Evolutionary conservation across 176 grass and related monocot species (phyloP), one percentile per base, ranked within the genome.

Genomic region (Lolium rigidum): DNA sequence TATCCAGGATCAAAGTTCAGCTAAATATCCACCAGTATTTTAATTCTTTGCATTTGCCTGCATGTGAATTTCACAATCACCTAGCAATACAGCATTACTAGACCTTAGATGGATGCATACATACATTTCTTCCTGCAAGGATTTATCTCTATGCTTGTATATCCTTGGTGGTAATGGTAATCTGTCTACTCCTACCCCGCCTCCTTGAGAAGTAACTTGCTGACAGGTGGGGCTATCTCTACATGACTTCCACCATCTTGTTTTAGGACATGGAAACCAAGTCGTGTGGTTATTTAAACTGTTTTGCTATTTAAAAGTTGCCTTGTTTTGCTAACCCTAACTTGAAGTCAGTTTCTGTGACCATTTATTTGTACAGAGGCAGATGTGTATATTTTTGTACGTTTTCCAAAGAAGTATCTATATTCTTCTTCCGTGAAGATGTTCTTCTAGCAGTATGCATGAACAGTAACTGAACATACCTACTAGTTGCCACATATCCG

Each of bases 281-380:
- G 21, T 74, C 70, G 44, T 25, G 22, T 16, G 21, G 50, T 50
- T 47, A 74, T 21, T 7, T 62, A 70, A 21, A 70, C 67, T 20
- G 37, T 70, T 67, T 38, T 67, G 28, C 64, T 38, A 17, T 67
- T 37, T 67, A 26, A 41, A 41, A 41, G 69, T n/a, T 72, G 20
- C 70, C 70, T 15, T 25, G 43, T 73, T 73, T 73, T 48, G 7
- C 71, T 51, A 50, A 51, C 17, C 44, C 22, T 74, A 74, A 74
- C 46, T 74, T 49, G 12, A 74, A 74, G 70, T 9, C n/a, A 73
- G 44, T 49, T 49, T 25, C 24, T 48, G 43, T 47, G 41, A 2
- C 70, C 70, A 74, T 60, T 60, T 18, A 60, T n/a, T 10, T 47
- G 16, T 44, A 46, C 9, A 71, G 68, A 71, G 38, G 46, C 4